Conservation (phyloP, 768 basidiomycete species). For the Leccinum uliginosum region DNA sequence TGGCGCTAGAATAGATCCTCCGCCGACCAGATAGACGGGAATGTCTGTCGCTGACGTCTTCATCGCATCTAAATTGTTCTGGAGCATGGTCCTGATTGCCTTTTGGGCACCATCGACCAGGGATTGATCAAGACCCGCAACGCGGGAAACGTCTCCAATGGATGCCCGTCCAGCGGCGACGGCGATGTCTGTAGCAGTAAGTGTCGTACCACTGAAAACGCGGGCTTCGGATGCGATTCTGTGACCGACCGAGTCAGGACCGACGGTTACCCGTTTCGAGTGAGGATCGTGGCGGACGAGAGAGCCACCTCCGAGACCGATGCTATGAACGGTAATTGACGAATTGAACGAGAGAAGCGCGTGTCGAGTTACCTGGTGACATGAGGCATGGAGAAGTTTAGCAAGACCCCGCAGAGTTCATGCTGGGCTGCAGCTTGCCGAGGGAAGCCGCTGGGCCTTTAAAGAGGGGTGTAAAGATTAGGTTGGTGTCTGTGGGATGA, state of each 20-base stretch:
- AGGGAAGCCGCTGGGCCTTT: constrained; percentile 52
- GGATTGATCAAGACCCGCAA: constrained; percentile 21
- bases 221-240: constrained; percentile 43
- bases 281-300: constrained; percentile 35
- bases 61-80: constrained; percentile 56
- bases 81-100: constrained; percentile 39
- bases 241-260: constrained; percentile 65
- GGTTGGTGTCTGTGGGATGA: neutral
- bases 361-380: constrained; percentile 33
- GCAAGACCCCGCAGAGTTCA: constrained; percentile 55
- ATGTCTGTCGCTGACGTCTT: constrained; percentile 58
- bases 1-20: constrained; percentile 59
- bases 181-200: constrained; percentile 61
- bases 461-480: constrained; percentile 12
- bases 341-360: neutral
- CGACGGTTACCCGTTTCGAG: constrained; percentile 44
- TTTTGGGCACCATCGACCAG: constrained; percentile 34
- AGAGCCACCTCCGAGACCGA: constrained; percentile 65
- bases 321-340: constrained; percentile 28
- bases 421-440: constrained; percentile 59
- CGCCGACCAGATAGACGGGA: constrained; percentile 60
- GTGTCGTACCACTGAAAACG: constrained; percentile 51
- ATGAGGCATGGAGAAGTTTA: constrained; percentile 61
- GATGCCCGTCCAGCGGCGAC: constrained; percentile 37
- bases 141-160: constrained; percentile 26